Percentiles rank a stretch among this genome's conserved stretches.
Conservation (phyloP, 192 early-diverging fungal species). For the Pilaira anomala region DNA sequence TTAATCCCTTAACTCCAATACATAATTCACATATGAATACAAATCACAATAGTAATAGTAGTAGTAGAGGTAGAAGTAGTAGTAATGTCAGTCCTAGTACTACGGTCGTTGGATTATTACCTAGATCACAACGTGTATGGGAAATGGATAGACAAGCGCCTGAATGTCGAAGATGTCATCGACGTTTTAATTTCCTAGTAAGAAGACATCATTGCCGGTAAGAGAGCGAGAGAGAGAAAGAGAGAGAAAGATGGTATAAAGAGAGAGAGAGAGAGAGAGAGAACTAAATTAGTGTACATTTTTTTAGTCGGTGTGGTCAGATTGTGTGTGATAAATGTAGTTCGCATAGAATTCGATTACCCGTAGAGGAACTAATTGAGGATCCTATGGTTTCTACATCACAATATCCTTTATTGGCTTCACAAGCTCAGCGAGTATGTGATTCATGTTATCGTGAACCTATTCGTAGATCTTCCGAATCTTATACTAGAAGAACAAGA, state of each 20-base stretch:
- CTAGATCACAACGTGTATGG: slow-evolving; percentile 50
- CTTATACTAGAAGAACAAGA: not conserved
- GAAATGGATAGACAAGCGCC: slow-evolving; percentile 72
- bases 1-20: too few relatives aligned
- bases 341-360: slow-evolving; percentile 50
- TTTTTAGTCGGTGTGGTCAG: slow-evolving; percentile 73
- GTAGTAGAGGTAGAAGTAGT: slow-evolving; percentile 2
- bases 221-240: not conserved
- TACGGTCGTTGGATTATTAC: not conserved
- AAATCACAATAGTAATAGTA: too few relatives aligned
- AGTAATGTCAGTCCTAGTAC: slow-evolving; percentile 3
- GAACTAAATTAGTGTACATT: not conserved
- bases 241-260: too few relatives aligned
- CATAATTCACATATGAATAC: too few relatives aligned
- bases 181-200: slow-evolving; percentile 73
- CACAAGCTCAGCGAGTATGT: slow-evolving; percentile 25
- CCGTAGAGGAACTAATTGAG: slow-evolving; percentile 43
- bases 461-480: slow-evolving; percentile 10
- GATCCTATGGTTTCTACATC: slow-evolving; percentile 36
- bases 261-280: not conserved
- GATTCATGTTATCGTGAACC: slow-evolving; percentile 20
- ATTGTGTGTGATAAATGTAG: slow-evolving; percentile 87
- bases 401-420: slow-evolving; percentile 21
- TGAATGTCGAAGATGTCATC: slow-evolving; percentile 68
- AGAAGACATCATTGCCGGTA: slow-evolving; percentile 83